A percentile compares a stretch with the other conserved stretches of the same genome.
Evolutionary conservation across 1,284 basidiomycete species (phyloP).

Genomic region (Apiotrichum mycotoxinovorans): DNA sequence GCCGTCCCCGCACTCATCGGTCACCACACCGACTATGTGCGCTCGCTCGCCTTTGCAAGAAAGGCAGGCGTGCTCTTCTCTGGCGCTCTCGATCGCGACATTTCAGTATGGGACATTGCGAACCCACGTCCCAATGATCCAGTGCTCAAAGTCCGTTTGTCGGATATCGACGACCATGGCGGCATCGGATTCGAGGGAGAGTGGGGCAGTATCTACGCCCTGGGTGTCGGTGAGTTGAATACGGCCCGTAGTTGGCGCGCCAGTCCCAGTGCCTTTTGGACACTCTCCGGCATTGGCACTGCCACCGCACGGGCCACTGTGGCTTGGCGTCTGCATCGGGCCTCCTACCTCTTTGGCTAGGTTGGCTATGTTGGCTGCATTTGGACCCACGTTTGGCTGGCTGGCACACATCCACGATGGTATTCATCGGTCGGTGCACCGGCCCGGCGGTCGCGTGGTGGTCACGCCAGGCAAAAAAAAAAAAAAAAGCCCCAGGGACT

Average conservation of each 20-base stretch:
- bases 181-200: conserved; percentile 42
- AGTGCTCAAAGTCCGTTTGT: conserved; percentile 42
- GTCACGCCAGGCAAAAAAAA: conserved; percentile 3
- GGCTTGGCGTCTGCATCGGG: not conserved
- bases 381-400: too few relatives aligned
- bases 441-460: too few relatives aligned
- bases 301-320: too few relatives aligned
- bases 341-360: too few relatives aligned
- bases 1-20: conserved; percentile 68
- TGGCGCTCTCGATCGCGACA: conserved; percentile 87
- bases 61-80: conserved; percentile 84
- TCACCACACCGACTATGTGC: conserved; percentile 87
- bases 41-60: conserved; percentile 73
- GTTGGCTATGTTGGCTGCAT: too few relatives aligned
- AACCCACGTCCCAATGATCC: conserved; percentile 49
- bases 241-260: not conserved
- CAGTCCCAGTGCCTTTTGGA: not conserved
- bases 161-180: conserved; percentile 36
- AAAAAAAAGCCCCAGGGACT: too few relatives aligned
- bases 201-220: conserved; percentile 74
- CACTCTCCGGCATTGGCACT: too few relatives aligned
- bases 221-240: conserved; percentile 56
- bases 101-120: conserved; percentile 91
- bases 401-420: too few relatives aligned
- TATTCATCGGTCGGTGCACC: too few relatives aligned